Evolutionary conservation across 352 stramenopile genomes (phyloP).

Genomic region (Pythium aphanidermatum): DNA sequence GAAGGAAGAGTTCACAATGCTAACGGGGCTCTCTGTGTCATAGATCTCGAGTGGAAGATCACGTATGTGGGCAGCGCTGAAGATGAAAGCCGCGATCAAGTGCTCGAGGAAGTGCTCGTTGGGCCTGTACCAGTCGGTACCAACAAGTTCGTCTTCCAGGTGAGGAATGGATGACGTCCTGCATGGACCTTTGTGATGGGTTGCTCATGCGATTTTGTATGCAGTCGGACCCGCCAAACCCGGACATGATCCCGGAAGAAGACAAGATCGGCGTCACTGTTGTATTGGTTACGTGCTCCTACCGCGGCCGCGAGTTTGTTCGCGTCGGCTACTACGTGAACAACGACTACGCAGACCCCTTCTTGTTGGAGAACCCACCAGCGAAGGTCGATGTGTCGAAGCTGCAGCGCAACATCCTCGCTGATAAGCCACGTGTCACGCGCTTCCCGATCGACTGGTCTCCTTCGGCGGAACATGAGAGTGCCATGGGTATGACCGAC

Average conservation of each 20-base stretch:
- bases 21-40: constrained; percentile 1
- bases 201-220: no score
- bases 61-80: constrained; percentile 98
- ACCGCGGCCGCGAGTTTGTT: constrained; percentile 96
- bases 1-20: no score
- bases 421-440: constrained; percentile 94
- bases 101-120: constrained; percentile 98
- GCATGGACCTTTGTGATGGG: no score
- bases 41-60: constrained; percentile 99
- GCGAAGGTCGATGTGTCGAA: constrained; percentile 86
- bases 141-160: constrained; percentile 98
- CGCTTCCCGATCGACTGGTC: constrained; percentile 97
- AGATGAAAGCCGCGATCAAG: constrained; percentile 93
- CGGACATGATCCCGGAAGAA: constrained; percentile 88
- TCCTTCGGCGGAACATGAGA: constrained; percentile 31
- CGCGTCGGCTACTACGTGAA: constrained; percentile 98
- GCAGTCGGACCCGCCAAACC: constrained; percentile 92
- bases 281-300: constrained; percentile 97
- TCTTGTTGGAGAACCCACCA: constrained; percentile 78
- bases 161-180: no score
- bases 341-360: constrained; percentile 96
- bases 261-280: constrained; percentile 99
- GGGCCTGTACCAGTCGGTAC: constrained; percentile 96
- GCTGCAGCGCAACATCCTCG: constrained; percentile 95
- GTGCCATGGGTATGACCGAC: constrained; percentile 22